Base-by-base conservation (phyloP, 345 rosid genomes). In the Trapa incisa region DNA sequence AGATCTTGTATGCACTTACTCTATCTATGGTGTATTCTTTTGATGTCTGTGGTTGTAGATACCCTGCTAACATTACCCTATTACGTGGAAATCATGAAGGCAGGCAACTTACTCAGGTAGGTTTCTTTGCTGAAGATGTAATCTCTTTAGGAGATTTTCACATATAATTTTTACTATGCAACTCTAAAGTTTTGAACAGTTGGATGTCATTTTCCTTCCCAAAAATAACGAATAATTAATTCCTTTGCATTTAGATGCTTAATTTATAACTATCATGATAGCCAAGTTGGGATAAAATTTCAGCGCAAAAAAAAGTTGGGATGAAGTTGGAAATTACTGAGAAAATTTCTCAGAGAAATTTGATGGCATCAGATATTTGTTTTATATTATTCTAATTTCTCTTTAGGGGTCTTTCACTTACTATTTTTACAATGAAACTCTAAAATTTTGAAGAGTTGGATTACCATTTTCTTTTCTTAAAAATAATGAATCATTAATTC, bases 31-130 rank as follows among this genome's bases (percentile, higher is more conserved):
- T 22, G 57, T 22, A 22, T 35, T 42, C 72, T 43, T 72, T 42
- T 70, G 38, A 38, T 70, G 38, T 5, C 69, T 64, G 2, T 64
- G 36, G 69, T 75, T 77, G 68, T 75, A 95, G 96, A 85, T 84
- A 91, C 77, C 99, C 99, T 56, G 99, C 99, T 64, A 80, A 89
- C 73, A 95, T 95, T 70, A 95, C 99, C 66, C 99, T 95, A 74
- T 74, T 95, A 83, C 99, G 99, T 47, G 99, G 99, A 62, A 95
- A 95, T 80, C 98, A 91, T 77, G 98, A 95, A 78, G 91, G 99
- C 80, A 86, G 99, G 77, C 99, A 95, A 77, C 88, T 95, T 73
- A 95, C 99, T 72, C 99, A 95, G 97, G 99, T 95, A 70, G 72
- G 74, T 53, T 64, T 60, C 72, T 62, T 33, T 53, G 8, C 60